Percentiles rank a stretch among this genome's conserved stretches.
Conservation (phyloP, 1,284 basidiomycete genomes). For the Sporisorium exsertum region DNA sequence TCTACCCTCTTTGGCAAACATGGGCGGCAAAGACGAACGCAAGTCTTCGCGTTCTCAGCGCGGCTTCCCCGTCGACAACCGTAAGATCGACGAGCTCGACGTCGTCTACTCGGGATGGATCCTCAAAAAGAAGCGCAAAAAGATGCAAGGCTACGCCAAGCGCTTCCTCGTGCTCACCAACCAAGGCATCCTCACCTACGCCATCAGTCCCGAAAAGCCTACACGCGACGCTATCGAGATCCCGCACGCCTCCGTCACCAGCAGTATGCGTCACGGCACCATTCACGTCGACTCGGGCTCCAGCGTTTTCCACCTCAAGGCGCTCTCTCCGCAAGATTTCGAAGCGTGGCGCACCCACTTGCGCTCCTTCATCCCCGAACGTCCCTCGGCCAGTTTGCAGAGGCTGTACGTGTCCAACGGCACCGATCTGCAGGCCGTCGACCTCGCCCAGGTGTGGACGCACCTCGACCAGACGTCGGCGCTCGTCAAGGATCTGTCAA, state of each 20-base stretch:
- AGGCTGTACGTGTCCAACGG: constrained; percentile 53
- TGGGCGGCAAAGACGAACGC: constrained; percentile 36
- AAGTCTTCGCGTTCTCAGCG: constrained; percentile 26
- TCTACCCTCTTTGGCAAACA: no score
- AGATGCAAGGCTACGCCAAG: constrained; percentile 69
- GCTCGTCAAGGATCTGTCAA: constrained; percentile 45
- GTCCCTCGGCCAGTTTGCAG: constrained; percentile 34
- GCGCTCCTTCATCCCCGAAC: constrained; percentile 62
- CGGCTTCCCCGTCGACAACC: constrained; percentile 34
- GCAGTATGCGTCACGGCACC: constrained; percentile 64
- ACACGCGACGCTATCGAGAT: constrained; percentile 66
- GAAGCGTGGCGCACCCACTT: constrained; percentile 61
- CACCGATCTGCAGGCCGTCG: constrained; percentile 54
- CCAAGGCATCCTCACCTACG: constrained; percentile 64
- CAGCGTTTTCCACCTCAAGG: constrained; percentile 67
- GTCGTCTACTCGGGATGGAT: constrained; percentile 66
- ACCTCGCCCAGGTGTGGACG: constrained; percentile 53
- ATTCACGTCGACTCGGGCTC: constrained; percentile 67
- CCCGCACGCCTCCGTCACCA: constrained; percentile 65
- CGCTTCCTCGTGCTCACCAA: constrained; percentile 65
- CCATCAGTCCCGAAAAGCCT: constrained; percentile 58
- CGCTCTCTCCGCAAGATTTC: constrained; percentile 63
- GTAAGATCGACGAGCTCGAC: constrained; percentile 50
- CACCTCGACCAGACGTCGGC: constrained; percentile 51
- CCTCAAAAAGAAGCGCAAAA: constrained; percentile 69